These are phyloP conservation scores for Rhodamnia argentea DNA, from an alignment of 345 rosid species.

Conservation along the genomic window DNA sequence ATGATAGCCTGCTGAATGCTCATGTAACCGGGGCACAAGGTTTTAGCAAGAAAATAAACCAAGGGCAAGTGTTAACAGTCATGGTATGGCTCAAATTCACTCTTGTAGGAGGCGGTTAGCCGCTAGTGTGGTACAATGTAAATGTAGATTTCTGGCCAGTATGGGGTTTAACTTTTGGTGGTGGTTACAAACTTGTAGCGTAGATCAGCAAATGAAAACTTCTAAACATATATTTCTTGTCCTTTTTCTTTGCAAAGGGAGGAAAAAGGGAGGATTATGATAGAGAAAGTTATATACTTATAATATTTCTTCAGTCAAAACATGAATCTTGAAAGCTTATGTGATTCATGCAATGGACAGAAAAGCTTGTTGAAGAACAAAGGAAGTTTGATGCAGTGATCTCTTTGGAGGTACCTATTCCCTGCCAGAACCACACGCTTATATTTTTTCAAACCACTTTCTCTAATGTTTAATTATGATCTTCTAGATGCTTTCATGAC, in stretches of 20 bases:
- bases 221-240: not conserved
- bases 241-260: not conserved
- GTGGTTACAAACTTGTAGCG: not conserved
- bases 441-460: not conserved
- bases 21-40: not conserved
- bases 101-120: not conserved
- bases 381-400: constrained; percentile 77
- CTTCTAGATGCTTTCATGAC: not conserved
- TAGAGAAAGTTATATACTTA: not conserved
- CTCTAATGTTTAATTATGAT: not conserved
- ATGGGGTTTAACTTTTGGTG: not conserved
- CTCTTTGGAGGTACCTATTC: constrained; percentile 55
- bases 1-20: not conserved
- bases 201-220: too few relatives aligned
- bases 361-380: constrained; percentile 73
- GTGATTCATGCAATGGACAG: constrained; percentile 23
- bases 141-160: not conserved
- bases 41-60: not conserved
- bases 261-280: not conserved
- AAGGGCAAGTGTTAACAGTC: not conserved
- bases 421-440: not conserved
- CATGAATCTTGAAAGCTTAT: not conserved
- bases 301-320: not conserved
- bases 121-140: not conserved
- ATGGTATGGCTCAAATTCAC: not conserved